phyloP scores from a whole-genome alignment of 2,329 filamentous ascomycete species.

The Chaetomium globosum region DNA sequence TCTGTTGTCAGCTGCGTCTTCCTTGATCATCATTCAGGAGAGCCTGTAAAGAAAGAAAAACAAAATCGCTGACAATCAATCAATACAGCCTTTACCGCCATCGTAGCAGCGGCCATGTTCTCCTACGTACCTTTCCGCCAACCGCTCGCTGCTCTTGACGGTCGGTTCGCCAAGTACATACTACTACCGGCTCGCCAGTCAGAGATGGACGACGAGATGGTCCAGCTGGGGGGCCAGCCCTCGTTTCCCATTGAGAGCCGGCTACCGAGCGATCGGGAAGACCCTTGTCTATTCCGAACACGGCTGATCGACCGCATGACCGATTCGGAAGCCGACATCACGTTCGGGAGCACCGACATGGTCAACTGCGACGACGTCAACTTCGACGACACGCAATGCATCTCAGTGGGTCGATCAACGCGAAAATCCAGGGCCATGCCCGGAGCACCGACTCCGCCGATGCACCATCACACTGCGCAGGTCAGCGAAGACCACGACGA shows the following conservation, averaged over 20 bases:
- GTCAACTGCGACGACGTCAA: constrained; percentile 14
- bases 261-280: constrained; percentile 18
- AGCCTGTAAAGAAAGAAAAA: not conserved
- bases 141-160: constrained; percentile 5
- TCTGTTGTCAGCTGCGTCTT: not conserved
- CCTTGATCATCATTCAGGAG: not conserved
- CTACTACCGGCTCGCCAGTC: constrained; percentile 2
- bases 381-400: constrained; percentile 32
- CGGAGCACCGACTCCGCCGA: not conserved
- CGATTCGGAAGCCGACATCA: constrained; percentile 17
- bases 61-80: constrained; percentile 1
- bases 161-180: constrained; percentile 11
- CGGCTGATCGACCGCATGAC: constrained; percentile 22
- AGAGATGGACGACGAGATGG: not conserved
- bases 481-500: not conserved
- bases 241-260: constrained; percentile 4
- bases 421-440: constrained; percentile 10
- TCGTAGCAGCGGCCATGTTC: constrained; percentile 23
- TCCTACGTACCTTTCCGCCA: constrained; percentile 18
- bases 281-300: constrained; percentile 30
- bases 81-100: constrained; percentile 18
- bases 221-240: not conserved
- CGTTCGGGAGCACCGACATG: constrained; percentile 18
- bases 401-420: constrained; percentile 29
- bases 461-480: not conserved